Evolutionary conservation across 2,329 filamentous ascomycete genomes (phyloP), one percentile per base, ranked within the genome.

Genomic region (Colletotrichum cordylinicola): DNA sequence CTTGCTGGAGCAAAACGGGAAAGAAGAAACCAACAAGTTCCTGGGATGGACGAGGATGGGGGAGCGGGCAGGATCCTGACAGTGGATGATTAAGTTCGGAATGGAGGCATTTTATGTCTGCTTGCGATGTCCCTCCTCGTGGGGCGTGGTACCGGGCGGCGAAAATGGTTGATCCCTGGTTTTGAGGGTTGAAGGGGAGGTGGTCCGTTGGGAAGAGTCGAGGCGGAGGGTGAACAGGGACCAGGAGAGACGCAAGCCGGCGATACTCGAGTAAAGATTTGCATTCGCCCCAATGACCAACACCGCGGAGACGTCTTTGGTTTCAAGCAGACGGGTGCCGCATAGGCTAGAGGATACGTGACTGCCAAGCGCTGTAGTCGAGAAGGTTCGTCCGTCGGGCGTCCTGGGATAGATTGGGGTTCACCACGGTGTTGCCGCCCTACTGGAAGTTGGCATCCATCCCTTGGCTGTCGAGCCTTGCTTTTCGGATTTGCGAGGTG

Each of bases 91-190:
- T 70, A 72, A 74, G 70, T 75, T 78, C 76, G 77, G 76, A 76
- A 76, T 74, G 74, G 74, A 78, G 77, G 77, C 76, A 78, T 78
- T 78, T 77, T 78, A 78, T 78, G 77, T 77, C 69, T 74, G 74
- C 74, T 67, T 77, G 66, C 37, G 75, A 72, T 72, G 75, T 72
- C 58, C 66, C 67, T 70, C 65, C 67, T 71, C 74, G 61, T 76
- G 72, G 72, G 76, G 74, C 64, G 67, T 67, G 61, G 65, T 58
- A 66, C 48, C 71, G 67, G 60, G 67, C 70, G 62, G 52, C 64
- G 48, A 77, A 58, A 74, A 71, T 73, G 76, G 76, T 61, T 77
- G 74, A 77, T 77, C 74, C 76, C 61, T 70, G 67, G 67, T 77
- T 43, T 39, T 43, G 70, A 77, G 43, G 66, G 56, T 71, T 60